phyloP scores from a whole-genome alignment of 768 basidiomycete genomes.

The Steccherinum ochraceum region DNA sequence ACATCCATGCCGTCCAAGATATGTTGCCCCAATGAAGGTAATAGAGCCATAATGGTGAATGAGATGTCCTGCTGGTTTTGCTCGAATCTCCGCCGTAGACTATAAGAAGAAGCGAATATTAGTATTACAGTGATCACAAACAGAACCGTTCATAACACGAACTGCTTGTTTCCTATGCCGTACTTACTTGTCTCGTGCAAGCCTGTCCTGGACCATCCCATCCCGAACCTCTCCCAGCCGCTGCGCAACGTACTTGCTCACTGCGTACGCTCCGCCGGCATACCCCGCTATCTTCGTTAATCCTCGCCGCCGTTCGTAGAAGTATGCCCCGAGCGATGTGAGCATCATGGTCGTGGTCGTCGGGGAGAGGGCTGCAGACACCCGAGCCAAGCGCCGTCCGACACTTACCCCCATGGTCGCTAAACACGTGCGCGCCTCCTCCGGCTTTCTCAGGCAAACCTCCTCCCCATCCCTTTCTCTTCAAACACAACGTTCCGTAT shows the following conservation, averaged over 20 bases:
- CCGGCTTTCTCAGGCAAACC: not conserved
- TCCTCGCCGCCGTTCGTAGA: constrained; percentile 40
- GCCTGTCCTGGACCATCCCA: constrained; percentile 48
- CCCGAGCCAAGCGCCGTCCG: not conserved
- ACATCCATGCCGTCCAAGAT: constrained; percentile 73
- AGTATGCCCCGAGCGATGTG: constrained; percentile 35
- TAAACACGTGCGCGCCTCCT: constrained; percentile 17
- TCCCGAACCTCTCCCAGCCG: constrained; percentile 64
- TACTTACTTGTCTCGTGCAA: constrained; percentile 67
- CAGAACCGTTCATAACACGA: constrained; percentile 2
- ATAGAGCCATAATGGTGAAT: constrained; percentile 65
- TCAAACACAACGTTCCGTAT: no score
- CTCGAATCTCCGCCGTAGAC: constrained; percentile 65
- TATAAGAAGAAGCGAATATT: constrained; percentile 21
- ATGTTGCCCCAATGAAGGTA: constrained; percentile 60
- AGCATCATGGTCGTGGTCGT: constrained; percentile 31
- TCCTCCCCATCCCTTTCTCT: constrained; percentile 6
- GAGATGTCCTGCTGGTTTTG: constrained; percentile 74
- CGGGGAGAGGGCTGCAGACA: constrained; percentile 4
- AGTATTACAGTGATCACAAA: not conserved
- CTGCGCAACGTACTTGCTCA: constrained; percentile 52
- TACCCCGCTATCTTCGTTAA: constrained; percentile 46
- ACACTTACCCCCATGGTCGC: constrained; percentile 1
- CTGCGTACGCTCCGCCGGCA: constrained; percentile 56
- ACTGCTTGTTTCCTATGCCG: not conserved